Conservation (phyloP, 192 early-diverging fungal genomes). For the Gonapodya sp. region DNA sequence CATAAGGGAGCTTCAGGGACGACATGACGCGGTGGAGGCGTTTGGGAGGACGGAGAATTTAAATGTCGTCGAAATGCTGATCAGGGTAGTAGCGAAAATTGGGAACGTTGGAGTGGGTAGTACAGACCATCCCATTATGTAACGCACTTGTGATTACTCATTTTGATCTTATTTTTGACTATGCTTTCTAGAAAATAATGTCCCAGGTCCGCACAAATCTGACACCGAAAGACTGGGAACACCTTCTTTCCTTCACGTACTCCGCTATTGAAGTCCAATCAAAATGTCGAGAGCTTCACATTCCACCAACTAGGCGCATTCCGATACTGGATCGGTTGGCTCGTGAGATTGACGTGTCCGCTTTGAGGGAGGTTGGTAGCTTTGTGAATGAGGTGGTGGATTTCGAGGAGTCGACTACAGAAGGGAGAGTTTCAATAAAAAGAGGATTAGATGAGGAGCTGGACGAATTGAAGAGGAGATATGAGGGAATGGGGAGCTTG, state of each 20-base stretch:
- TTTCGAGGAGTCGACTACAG: slow-evolving; percentile 54
- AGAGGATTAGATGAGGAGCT: slow-evolving; percentile 39
- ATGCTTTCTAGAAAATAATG: slow-evolving; percentile 31
- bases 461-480: slow-evolving; percentile 56
- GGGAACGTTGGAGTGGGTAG: slow-evolving; percentile 21
- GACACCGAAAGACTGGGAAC: slow-evolving; percentile 17
- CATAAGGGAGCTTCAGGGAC: slow-evolving; percentile 26
- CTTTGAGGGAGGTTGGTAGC: slow-evolving; percentile 38
- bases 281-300: neutral
- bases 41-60: slow-evolving; percentile 36
- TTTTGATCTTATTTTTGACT: too few relatives aligned
- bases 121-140: neutral
- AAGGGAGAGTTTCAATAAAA: slow-evolving; percentile 50
- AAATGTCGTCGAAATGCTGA: slow-evolving; percentile 28
- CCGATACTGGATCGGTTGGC: slow-evolving; percentile 14
- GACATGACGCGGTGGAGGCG: slow-evolving; percentile 47
- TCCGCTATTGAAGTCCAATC: slow-evolving; percentile 15
- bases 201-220: slow-evolving; percentile 38
- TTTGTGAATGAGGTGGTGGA: slow-evolving; percentile 56
- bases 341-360: slow-evolving; percentile 20
- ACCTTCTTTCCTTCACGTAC: slow-evolving; percentile 15
- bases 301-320: slow-evolving; percentile 13
- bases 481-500: slow-evolving; percentile 54
- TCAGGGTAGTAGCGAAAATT: slow-evolving; percentile 24
- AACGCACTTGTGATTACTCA: neutral